Evolutionary conservation across 805 yeast species (phyloP).

Genomic region (Wickerhamomyces ciferrii): DNA sequence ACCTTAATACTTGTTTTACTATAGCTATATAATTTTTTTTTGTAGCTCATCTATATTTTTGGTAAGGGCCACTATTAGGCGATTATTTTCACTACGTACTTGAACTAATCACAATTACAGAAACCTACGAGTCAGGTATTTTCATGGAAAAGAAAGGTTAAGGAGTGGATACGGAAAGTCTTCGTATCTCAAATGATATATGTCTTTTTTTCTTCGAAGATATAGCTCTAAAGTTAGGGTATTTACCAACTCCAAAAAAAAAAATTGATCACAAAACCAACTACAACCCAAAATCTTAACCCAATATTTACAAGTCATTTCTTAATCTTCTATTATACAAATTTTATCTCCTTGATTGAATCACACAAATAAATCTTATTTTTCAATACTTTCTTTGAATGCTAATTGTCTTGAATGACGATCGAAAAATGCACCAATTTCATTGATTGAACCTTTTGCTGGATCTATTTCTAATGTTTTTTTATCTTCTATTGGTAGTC

Average conservation of each 20-base stretch:
- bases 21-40: background rate
- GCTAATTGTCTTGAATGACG: slow-evolving; percentile 77
- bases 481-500: slow-evolving; percentile 51
- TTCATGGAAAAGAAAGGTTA: too few species aligned
- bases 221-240: too few species aligned
- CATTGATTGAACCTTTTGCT: slow-evolving; percentile 43
- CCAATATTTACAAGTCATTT: background rate
- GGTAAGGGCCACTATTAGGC: background rate
- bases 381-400: slow-evolving; percentile 64
- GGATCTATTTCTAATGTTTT: slow-evolving; percentile 67
- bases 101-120: too few species aligned
- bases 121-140: too few species aligned
- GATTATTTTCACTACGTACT: too few species aligned
- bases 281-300: too few species aligned
- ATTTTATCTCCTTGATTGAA: background rate
- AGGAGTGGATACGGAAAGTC: too few species aligned
- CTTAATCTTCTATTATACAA: background rate
- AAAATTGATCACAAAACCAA: too few species aligned
- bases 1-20: background rate
- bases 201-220: too few species aligned
- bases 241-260: too few species aligned
- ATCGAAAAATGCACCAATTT: slow-evolving; percentile 64
- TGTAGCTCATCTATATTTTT: background rate
- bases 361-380: slow-evolving; percentile 12
- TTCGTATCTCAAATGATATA: too few species aligned